Evolutionary conservation across 1,284 basidiomycete species (phyloP).

Genomic region (Amylostereum chailletii): DNA sequence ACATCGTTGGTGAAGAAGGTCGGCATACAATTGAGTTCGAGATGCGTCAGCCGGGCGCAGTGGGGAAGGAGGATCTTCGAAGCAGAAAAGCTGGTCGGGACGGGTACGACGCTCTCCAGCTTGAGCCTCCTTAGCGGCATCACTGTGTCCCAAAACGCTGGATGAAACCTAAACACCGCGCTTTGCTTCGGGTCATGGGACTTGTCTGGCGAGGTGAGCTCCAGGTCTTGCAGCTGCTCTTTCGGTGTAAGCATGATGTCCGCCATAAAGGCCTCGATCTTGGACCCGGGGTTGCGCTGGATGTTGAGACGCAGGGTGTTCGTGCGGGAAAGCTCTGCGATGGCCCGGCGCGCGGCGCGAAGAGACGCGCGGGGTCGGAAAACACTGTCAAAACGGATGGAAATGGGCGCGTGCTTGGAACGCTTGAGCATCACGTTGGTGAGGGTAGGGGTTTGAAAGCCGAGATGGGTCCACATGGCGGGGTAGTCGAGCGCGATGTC

Average conservation of each 20-base stretch:
- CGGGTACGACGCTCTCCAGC: conserved; percentile 5
- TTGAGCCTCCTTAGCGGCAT: too few species aligned
- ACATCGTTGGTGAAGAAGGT: conserved; percentile 7
- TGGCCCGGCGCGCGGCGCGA: not conserved
- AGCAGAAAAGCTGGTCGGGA: conserved; percentile 4
- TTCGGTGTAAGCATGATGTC: too few species aligned
- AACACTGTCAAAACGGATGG: conserved; percentile 9
- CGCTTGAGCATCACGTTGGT: conserved; percentile 11
- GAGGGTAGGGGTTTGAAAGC: conserved; percentile 7
- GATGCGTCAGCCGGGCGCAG: conserved; percentile 8
- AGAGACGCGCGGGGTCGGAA: conserved; percentile 5
- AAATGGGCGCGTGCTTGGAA: conserved; percentile 9
- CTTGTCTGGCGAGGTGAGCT: not conserved
- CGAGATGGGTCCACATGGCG: conserved; percentile 10
- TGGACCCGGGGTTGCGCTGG: too few species aligned
- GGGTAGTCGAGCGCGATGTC: conserved; percentile 12
- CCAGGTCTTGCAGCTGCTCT: not conserved
- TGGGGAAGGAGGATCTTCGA: conserved; percentile 9
- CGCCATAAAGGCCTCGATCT: too few species aligned
- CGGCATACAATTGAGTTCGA: conserved; percentile 9
- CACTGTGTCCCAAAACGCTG: too few species aligned
- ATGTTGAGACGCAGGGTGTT: too few species aligned
- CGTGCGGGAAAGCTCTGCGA: not conserved
- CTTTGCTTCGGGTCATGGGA: too few species aligned
- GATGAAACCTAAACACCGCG: too few species aligned